Evolutionary conservation across 2,329 filamentous ascomycete genomes (phyloP), one percentile per base, ranked within the genome.

Genomic region (Thelonectria blattea): DNA sequence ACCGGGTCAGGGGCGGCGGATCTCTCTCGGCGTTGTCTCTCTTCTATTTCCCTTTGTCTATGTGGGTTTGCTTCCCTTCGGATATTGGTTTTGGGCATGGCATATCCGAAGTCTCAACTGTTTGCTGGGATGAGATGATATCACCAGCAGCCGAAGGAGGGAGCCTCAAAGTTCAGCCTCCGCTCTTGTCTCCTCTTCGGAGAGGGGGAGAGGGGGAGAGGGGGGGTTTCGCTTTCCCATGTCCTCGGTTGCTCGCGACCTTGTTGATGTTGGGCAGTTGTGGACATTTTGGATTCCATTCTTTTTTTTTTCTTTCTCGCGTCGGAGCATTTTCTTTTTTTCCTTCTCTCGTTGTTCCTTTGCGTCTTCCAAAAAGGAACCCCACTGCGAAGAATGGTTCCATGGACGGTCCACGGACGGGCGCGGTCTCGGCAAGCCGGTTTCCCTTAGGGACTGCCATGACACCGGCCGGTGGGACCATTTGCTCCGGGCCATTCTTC

Each of bases 11-110:
- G 51, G 48, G 56, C 45, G 32, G 30, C 56, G 56, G 56, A 59
- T 59, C 56, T 59, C 56, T 54, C 56, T 59, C 56, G 56, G 56
- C 51, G 56, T 59, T 58, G 32, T 50, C 48, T 50, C 51, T 59
- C 56, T 32, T 54, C 51, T 37, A 43, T 50, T 20, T 49, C n/a
- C 20, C 42, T 49, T 20, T 39, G 27, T 10, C 27, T 30, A 7
- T 30, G n/a, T 20, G 56, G 18, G 41, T 41, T 27, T 18, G 3
- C 6, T 24, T 24, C 6, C 3, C 22, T 55, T 20, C 56, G 50
- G 50, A 54, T 43, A 48, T 54, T 54, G 52, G 42, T 37, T 54
- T 45, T n/a, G 42, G 27, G 37, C 47, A 48, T 54, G 34, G 42
- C 32, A 42, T 32, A 41, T 15, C 30, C 51, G 41, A 34, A 24